Percentiles rank a stretch among this genome's conserved stretches.
Evolutionary conservation across 441 rosid species (phyloP).

Genomic region (Raphanus hybrid): DNA sequence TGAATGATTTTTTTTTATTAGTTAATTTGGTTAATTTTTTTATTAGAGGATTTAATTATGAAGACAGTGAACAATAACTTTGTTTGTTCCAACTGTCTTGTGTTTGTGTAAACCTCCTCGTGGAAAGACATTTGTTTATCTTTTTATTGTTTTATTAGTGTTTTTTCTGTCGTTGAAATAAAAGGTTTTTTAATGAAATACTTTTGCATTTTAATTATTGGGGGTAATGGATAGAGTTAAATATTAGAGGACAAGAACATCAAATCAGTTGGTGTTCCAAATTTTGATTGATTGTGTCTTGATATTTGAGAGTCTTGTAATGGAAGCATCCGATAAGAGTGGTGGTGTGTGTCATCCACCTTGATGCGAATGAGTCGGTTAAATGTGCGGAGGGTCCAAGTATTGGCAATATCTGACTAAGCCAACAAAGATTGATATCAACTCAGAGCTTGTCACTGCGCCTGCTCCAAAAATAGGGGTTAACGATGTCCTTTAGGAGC

Average conservation of each 20-base stretch:
- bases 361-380: constrained; percentile 71
- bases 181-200: not conserved
- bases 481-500: constrained; percentile 93
- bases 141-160: not conserved
- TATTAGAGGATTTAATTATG: constrained; percentile 26
- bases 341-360: constrained; percentile 36
- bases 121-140: not conserved
- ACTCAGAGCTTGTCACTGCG: constrained; percentile 57
- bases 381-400: constrained; percentile 71
- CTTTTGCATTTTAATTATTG: not conserved
- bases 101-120: constrained; percentile 19
- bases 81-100: constrained; percentile 22
- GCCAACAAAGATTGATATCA: constrained; percentile 82
- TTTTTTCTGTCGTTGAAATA: not conserved
- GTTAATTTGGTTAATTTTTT: not conserved
- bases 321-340: constrained; percentile 45
- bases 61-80: constrained; percentile 27
- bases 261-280: not conserved
- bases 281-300: not conserved
- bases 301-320: constrained; percentile 63
- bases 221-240: not conserved
- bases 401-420: constrained; percentile 49
- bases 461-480: constrained; percentile 57
- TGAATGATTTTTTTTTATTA: constrained; percentile 2
- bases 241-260: not conserved